Percentiles rank a stretch among this genome's conserved stretches.
These are phyloP conservation scores for Botrytis fabae DNA, from an alignment of 2,329 filamentous ascomycete species.

Conservation along the genomic window DNA sequence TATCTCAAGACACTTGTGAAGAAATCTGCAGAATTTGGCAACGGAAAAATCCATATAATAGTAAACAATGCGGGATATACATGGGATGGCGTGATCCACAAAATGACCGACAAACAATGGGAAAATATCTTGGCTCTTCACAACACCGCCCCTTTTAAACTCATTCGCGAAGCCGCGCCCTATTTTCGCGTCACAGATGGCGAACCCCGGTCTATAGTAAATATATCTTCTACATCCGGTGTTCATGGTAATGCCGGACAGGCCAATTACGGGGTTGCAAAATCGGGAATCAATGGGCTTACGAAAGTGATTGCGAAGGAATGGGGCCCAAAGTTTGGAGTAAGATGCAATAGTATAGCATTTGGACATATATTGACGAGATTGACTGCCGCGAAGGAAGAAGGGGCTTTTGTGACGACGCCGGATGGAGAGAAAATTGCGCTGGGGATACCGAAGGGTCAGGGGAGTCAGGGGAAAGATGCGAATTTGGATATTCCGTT, in stretches of 20 bases:
- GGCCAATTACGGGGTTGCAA: constrained; percentile 83
- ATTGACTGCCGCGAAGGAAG: constrained; percentile 81
- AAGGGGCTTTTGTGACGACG: constrained; percentile 74
- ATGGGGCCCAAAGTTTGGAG: constrained; percentile 83
- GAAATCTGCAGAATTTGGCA: constrained; percentile 75
- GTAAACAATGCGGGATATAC: constrained; percentile 93
- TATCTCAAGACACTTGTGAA: constrained; percentile 74
- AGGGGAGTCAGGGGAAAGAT: constrained; percentile 45
- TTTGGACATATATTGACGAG: constrained; percentile 82
- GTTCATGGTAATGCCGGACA: constrained; percentile 89
- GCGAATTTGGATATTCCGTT: constrained; percentile 73
- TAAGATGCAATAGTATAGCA: constrained; percentile 79
- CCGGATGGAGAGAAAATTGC: constrained; percentile 74
- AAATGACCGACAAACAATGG: constrained; percentile 91
- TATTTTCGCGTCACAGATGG: constrained; percentile 88
- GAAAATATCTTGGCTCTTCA: constrained; percentile 83
- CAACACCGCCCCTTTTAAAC: constrained; percentile 81
- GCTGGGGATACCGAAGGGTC: constrained; percentile 70
- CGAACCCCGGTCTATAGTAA: constrained; percentile 75
- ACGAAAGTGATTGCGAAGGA: constrained; percentile 91
- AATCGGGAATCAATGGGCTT: constrained; percentile 78
- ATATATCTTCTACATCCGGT: constrained; percentile 79
- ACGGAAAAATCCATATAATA: constrained; percentile 86
- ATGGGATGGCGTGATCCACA: constrained; percentile 91
- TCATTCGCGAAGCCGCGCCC: constrained; percentile 75